Conservation (phyloP, 257 asterid species). For the Solanum ossicruentum region DNA sequence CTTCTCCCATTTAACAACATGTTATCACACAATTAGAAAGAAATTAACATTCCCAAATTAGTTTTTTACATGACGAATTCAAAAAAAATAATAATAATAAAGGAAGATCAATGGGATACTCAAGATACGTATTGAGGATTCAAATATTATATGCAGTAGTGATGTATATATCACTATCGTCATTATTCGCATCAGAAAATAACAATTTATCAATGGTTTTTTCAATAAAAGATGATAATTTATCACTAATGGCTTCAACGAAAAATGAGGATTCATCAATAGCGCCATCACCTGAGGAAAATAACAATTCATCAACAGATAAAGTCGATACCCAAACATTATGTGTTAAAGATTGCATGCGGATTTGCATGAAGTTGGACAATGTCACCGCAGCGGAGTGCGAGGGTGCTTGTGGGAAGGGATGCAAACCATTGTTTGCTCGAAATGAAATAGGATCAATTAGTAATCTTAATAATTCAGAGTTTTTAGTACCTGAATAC, state of each 20-base stretch:
- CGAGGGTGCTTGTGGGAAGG: background rate
- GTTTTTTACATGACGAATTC: background rate
- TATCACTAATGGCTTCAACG: background rate
- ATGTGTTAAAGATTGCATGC: slow-evolving; percentile 9
- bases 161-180: background rate
- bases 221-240: background rate
- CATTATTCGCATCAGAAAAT: background rate
- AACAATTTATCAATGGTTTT: background rate
- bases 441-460: background rate
- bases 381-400: background rate
- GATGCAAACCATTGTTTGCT: slow-evolving; percentile 2
- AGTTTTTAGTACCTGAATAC: background rate
- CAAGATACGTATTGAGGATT: background rate
- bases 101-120: background rate
- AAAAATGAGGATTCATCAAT: background rate
- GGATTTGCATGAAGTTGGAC: slow-evolving; percentile 3
- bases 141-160: background rate
- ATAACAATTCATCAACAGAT: background rate
- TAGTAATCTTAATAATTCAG: background rate
- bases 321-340: background rate
- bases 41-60: background rate
- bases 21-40: background rate
- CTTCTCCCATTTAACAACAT: background rate
- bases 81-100: background rate
- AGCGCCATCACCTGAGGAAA: background rate